Conservation (phyloP, 2,329 filamentous ascomycete species). For the Botrytis medusae region DNA sequence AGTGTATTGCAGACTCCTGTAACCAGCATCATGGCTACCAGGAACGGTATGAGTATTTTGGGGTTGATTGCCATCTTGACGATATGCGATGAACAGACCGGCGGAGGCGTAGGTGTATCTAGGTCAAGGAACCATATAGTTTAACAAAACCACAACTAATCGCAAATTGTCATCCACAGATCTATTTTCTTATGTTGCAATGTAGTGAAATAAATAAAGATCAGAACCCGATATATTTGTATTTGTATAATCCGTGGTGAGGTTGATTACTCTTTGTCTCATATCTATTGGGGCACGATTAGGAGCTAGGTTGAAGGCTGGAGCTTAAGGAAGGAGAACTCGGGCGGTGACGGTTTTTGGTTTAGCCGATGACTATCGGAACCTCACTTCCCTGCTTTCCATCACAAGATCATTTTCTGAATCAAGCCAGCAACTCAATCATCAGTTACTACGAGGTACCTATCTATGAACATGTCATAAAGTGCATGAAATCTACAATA, state of each 20-base stretch:
- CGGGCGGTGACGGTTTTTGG: slow-evolving; percentile 5
- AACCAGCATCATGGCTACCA: slow-evolving; percentile 94
- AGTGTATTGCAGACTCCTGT: slow-evolving; percentile 97
- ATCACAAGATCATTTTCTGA: slow-evolving; percentile 2
- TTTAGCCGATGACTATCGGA: not conserved
- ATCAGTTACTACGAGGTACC: not conserved
- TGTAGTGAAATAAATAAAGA: not conserved
- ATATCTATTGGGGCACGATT: slow-evolving; percentile 13
- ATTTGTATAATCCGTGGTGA: not conserved
- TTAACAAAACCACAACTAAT: not conserved
- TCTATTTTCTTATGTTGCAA: not conserved
- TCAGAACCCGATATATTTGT: not conserved
- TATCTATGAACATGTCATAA: not conserved
- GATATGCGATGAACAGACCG: not conserved
- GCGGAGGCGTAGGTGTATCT: slow-evolving; percentile 5
- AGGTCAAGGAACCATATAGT: slow-evolving; percentile 5
- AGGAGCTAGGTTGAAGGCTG: not conserved
- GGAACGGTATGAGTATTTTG: slow-evolving; percentile 64
- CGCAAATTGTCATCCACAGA: not conserved
- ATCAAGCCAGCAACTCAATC: not conserved
- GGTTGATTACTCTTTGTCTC: slow-evolving; percentile 10
- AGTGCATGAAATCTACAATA: not conserved
- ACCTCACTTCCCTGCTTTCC: no score
- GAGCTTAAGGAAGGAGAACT: not conserved
- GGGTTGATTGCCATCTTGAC: slow-evolving; percentile 20